Evolutionary conservation across 192 early-diverging fungal species (phyloP), one percentile per base, ranked within the genome.

Genomic region (Dimargaris xerosporica): DNA sequence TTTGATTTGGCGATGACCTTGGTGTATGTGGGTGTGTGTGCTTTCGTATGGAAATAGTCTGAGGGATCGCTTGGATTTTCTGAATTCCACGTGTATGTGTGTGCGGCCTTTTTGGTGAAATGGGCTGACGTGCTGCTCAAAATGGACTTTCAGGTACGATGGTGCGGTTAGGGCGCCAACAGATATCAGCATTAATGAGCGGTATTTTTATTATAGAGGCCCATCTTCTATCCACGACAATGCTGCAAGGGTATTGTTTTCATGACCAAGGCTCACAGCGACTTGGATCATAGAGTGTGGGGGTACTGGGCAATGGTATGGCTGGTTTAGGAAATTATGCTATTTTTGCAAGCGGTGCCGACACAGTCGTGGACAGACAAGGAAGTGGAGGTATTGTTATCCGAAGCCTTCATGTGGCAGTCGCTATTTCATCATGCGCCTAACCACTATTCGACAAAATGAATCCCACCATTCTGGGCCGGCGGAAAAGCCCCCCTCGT

Each of bases 371-470:
- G 96, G 96, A 72, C 68, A 21, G 84, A 88, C 48, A 87, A 90
- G 71, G 94, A 99, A 64, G 85, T 98, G 29, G 93, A 99, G 71
- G 71, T 96, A 43, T 73, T 99, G 63, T 69, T 99, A 34, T 88
- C 91, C 0, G 93, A 99, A 65, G 96, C 94, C 4, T 99, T 85
- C 71, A 92, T 95, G 89, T 92, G 86, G 87, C 98, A 99, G 73
- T 84, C 80, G 6, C 78, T 98, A 34, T 99, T 94, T 72, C 91
- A 94, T 67, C 79, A 89, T 59, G 86, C 92, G 19, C 93, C 91
- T 29, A 88, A 76, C 64, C 95, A 98, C 70, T 59, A 42, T 29
- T 78, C 90, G 51, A 75, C 65, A 52, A 71, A 63, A 62, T 65
- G 55, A 63, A n/a, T n/a, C n/a, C n/a, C n/a, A n/a, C n/a, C n/a